Evolutionary conservation across 805 yeast genomes (phyloP), one percentile per base, ranked within the genome.

Genomic region (Ogataea allantospora): DNA sequence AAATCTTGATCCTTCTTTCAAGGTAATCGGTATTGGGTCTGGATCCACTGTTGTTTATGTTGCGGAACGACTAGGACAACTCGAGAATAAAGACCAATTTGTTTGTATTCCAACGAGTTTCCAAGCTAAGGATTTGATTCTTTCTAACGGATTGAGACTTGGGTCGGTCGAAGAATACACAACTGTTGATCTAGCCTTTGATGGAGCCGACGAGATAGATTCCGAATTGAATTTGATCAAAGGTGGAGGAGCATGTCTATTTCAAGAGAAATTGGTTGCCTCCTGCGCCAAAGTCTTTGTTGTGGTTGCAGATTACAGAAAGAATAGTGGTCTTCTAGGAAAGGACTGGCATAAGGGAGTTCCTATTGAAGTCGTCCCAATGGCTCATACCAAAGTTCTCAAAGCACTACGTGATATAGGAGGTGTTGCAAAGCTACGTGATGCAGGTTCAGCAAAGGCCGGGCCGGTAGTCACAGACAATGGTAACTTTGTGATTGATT

Each of bases 191-290:
- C 78, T 93, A 50, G 95, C 96, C 2, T 91, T 93, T 60, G 99
- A 93, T 63, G 99, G 99, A 27, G 98, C 99, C 2, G 99, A 93
- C 63, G 99, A 93, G 64, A 89, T 89, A 38, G 98, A 91, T 62
- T 56, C 75, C 2, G 58, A 70, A 14, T 71, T 93, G 51, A 87
- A 89, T 59, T 79, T 89, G 54, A 93, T 93, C 60, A 93, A 93
- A 65, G 99, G 99, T 50, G 99, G 99, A 31, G 99, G 99, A 21
- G 99, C 97, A 2, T 93, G 99, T 62, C 70, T 88, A 44, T 83
- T 93, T 66, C 98, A 89, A 66, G 99, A 93, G 62, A 93, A 93
- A 65, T 71, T 93, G 38, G 96, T 93, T 9, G 96, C 96, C n/a
- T 73, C 77, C 38, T 77, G 86, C 41, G 78, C 96, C 2, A 67